These are phyloP conservation scores for Drechslerella dactyloides DNA, from an alignment of 2,329 filamentous ascomycete genomes.

Conservation along the genomic window DNA sequence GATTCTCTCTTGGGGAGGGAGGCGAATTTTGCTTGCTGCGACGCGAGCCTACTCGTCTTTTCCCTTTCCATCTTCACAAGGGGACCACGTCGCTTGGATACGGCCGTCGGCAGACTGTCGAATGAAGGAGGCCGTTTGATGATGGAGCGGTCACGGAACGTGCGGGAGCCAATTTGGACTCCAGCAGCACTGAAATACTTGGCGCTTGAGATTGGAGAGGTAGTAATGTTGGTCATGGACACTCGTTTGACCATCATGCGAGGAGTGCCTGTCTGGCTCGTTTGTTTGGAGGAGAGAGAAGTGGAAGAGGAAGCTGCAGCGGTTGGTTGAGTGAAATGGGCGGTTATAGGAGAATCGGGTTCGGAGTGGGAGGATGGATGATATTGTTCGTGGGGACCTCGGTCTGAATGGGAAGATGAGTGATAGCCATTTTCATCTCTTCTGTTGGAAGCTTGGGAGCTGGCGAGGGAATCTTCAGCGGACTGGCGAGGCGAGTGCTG, in stretches of 20 bases:
- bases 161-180: slow-evolving; percentile 37
- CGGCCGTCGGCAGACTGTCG: slow-evolving; percentile 20
- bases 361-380: slow-evolving; percentile 19
- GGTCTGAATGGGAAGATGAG: slow-evolving; percentile 45
- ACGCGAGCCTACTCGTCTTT: slow-evolving; percentile 16
- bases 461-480: not conserved
- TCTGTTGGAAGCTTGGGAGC: not conserved
- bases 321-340: slow-evolving; percentile 30
- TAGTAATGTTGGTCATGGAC: slow-evolving; percentile 48
- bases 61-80: slow-evolving; percentile 29
- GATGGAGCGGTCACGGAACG: slow-evolving; percentile 41
- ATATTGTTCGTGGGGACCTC: slow-evolving; percentile 7
- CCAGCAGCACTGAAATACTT: slow-evolving; percentile 37
- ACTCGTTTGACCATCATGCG: slow-evolving; percentile 50
- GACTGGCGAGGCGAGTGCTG: not conserved
- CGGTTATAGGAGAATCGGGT: slow-evolving; percentile 11
- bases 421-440: slow-evolving; percentile 36
- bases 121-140: slow-evolving; percentile 31
- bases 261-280: slow-evolving; percentile 26
- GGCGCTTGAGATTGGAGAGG: slow-evolving; percentile 35
- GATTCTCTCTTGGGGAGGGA: slow-evolving; percentile 41
- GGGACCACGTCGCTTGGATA: slow-evolving; percentile 32
- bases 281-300: slow-evolving; percentile 5
- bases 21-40: slow-evolving; percentile 22
- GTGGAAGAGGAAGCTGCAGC: slow-evolving; percentile 4